These are phyloP conservation scores for Mycena sanguinolenta DNA, from an alignment of 768 basidiomycete genomes.

Conservation along the genomic window DNA sequence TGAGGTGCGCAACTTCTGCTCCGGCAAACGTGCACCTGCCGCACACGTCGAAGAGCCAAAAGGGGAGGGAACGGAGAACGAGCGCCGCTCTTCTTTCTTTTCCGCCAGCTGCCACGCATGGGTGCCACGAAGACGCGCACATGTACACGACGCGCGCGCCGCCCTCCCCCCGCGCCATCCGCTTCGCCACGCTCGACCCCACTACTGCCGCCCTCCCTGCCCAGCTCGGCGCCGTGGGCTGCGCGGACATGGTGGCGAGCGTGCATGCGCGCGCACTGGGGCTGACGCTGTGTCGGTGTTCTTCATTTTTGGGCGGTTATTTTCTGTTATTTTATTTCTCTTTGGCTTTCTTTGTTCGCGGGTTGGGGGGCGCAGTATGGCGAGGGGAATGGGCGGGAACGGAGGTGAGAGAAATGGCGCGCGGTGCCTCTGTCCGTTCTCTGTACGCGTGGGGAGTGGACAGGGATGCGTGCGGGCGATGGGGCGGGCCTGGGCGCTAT, in stretches of 20 bases:
- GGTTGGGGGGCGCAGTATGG: too few relatives aligned
- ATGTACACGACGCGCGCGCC: too few relatives aligned
- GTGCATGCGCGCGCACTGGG: conserved; percentile 38
- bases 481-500: too few relatives aligned
- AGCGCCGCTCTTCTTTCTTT: neutral
- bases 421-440: too few relatives aligned
- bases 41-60: too few relatives aligned
- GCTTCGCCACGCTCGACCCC: conserved; percentile 36
- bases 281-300: conserved; percentile 23
- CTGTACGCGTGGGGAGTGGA: too few relatives aligned
- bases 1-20: conserved; percentile 17
- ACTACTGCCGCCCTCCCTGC: conserved; percentile 33
- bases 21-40: neutral
- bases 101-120: neutral
- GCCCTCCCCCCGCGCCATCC: conserved; percentile 22
- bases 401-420: too few relatives aligned
- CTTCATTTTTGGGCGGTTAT: conserved; percentile 29
- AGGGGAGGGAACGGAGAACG: neutral
- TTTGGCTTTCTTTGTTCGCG: too few relatives aligned
- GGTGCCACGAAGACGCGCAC: too few relatives aligned
- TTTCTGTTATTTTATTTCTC: too few relatives aligned
- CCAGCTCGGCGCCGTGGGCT: conserved; percentile 34
- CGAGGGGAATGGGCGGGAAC: too few relatives aligned
- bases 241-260: conserved; percentile 36
- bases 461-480: too few relatives aligned